phyloP scores from a whole-genome alignment of 83 land plant genomes.

The Thuja plicata region DNA sequence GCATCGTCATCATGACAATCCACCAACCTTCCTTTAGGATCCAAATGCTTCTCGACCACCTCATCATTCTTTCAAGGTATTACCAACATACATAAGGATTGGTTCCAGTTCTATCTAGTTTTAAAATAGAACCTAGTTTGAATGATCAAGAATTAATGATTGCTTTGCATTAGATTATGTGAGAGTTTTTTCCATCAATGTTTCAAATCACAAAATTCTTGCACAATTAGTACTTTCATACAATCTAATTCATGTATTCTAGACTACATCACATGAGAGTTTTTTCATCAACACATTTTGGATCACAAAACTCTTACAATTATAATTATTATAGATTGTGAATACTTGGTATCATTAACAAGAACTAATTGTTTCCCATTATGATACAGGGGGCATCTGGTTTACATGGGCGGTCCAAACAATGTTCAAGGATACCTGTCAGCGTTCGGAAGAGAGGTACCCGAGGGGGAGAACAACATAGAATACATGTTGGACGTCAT shows the following conservation, averaged over 20 bases:
- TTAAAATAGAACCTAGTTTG: constrained; percentile 7
- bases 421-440: constrained; percentile 29
- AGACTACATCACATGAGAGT: too few species aligned
- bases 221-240: too few species aligned
- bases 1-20: constrained; percentile 55
- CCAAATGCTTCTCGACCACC: constrained; percentile 47
- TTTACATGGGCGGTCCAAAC: constrained; percentile 44
- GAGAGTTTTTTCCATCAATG: too few species aligned
- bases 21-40: constrained; percentile 59
- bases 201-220: too few species aligned
- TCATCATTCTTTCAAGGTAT: constrained; percentile 45
- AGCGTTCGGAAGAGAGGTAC: constrained; percentile 44
- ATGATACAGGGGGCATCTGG: constrained; percentile 37
- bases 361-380: neutral
- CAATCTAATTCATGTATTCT: too few species aligned
- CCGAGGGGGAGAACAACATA: constrained; percentile 47
- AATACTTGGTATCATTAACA: too few species aligned
- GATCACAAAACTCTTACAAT: too few species aligned
- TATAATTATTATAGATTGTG: too few species aligned
- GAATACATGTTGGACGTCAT: constrained; percentile 59
- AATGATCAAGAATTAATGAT: too few species aligned
- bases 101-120: too few species aligned
- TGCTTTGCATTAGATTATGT: too few species aligned
- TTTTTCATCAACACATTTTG: too few species aligned
- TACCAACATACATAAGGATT: neutral